A percentile compares a stretch with the other conserved stretches of the same genome.
phyloP scores from a whole-genome alignment of 352 stramenopile species.

The Pythium sp. region DNA sequence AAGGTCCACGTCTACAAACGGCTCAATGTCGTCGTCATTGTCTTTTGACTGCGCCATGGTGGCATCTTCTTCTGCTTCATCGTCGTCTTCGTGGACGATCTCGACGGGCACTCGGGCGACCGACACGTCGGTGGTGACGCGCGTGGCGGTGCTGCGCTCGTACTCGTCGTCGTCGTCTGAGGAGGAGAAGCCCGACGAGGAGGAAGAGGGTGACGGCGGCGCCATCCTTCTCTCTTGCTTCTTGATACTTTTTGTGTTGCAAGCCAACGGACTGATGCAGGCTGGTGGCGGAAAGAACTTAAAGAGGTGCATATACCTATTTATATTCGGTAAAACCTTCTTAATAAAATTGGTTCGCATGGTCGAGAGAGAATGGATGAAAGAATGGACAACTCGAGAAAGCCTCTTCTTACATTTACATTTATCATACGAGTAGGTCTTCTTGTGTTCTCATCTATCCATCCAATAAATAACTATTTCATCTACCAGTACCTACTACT shows the following conservation, averaged over 20 bases:
- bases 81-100: slow-evolving; percentile 27
- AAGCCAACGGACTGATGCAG: neutral
- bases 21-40: neutral
- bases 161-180: slow-evolving; percentile 33
- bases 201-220: slow-evolving; percentile 11
- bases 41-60: neutral
- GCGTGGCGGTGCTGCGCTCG: slow-evolving; percentile 7
- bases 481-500: neutral
- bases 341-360: neutral
- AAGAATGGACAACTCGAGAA: neutral
- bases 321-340: neutral
- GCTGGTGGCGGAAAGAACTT: neutral
- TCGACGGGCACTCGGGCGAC: slow-evolving; percentile 23
- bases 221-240: neutral
- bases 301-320: neutral
- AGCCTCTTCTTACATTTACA: neutral
- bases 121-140: neutral
- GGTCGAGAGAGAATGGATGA: neutral
- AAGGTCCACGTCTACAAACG: neutral
- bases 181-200: slow-evolving; percentile 46
- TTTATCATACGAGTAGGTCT: neutral
- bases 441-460: neutral
- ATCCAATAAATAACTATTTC: slow-evolving; percentile 1
- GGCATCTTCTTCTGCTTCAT: neutral
- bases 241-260: neutral